These are phyloP conservation scores for Rutstroemia sydowiana DNA, from an alignment of 2,329 filamentous ascomycete genomes.

Conservation along the genomic window DNA sequence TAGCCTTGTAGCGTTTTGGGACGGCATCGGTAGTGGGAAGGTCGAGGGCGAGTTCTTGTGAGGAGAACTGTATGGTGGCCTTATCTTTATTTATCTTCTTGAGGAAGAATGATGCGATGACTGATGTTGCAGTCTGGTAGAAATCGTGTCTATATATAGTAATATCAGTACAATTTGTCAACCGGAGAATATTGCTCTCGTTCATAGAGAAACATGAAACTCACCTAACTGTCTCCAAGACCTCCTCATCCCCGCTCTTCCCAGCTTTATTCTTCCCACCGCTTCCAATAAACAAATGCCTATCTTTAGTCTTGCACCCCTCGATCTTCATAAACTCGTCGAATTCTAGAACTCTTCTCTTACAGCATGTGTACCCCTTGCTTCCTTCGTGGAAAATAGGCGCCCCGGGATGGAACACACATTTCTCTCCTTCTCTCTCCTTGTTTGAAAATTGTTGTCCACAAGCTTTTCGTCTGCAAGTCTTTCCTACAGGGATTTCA, in stretches of 20 bases:
- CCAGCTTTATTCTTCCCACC: slow-evolving; percentile 60
- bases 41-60: slow-evolving; percentile 62
- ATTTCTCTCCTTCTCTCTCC: slow-evolving; percentile 63
- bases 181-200: not conserved
- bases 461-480: slow-evolving; percentile 74
- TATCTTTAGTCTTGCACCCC: slow-evolving; percentile 75
- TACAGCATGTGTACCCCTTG: slow-evolving; percentile 97
- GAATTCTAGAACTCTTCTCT: slow-evolving; percentile 89
- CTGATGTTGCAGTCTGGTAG: slow-evolving; percentile 80
- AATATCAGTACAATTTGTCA: not conserved
- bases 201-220: slow-evolving; percentile 23
- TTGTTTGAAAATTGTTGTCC: slow-evolving; percentile 55
- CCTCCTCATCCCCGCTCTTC: slow-evolving; percentile 56
- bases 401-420: slow-evolving; percentile 79
- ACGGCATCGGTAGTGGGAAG: slow-evolving; percentile 71
- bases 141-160: slow-evolving; percentile 63
- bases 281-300: slow-evolving; percentile 78
- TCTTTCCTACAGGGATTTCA: slow-evolving; percentile 64
- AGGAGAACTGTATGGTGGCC: slow-evolving; percentile 64
- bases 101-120: slow-evolving; percentile 88
- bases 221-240: slow-evolving; percentile 69
- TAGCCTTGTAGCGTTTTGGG: slow-evolving; percentile 69
- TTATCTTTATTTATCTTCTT: slow-evolving; percentile 90
- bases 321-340: slow-evolving; percentile 96
- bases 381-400: slow-evolving; percentile 97